phyloP scores from a whole-genome alignment of 371 early-diverging fungal genomes.

The Mortierella sp. region DNA sequence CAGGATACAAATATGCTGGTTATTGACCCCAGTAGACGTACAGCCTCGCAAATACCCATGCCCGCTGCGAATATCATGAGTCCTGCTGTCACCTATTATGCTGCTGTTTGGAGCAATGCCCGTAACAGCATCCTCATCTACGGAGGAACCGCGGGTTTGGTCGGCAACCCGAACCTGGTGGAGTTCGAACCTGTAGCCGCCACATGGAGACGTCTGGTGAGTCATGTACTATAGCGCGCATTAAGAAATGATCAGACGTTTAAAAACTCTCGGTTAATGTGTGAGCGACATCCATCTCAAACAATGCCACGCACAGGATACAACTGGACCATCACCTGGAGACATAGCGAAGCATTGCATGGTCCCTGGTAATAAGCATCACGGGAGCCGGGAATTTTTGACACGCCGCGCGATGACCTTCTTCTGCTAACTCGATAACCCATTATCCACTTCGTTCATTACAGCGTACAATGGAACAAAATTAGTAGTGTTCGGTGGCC shows the following conservation, averaged over 20 bases:
- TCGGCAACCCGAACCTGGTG: neutral
- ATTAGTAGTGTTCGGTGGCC: neutral
- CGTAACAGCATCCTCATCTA: neutral
- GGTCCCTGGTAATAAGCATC: neutral
- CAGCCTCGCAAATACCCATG: neutral
- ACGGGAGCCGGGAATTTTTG: neutral
- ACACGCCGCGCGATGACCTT: neutral
- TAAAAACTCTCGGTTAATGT: neutral
- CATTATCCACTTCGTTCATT: neutral
- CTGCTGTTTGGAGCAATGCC: neutral
- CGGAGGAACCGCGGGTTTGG: neutral
- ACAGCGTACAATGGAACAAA: neutral
- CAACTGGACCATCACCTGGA: constrained; percentile 1
- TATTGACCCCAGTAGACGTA: neutral
- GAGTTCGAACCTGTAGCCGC: neutral
- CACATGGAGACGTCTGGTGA: neutral
- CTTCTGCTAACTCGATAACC: too few relatives aligned
- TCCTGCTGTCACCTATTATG: neutral
- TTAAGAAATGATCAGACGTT: neutral
- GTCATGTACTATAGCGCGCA: too few relatives aligned
- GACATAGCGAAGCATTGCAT: neutral
- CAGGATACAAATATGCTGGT: neutral
- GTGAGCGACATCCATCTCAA: neutral
- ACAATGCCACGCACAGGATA: neutral
- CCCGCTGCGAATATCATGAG: neutral